phyloP scores from a whole-genome alignment of 768 basidiomycete species.

The Amanita jacksonii region DNA sequence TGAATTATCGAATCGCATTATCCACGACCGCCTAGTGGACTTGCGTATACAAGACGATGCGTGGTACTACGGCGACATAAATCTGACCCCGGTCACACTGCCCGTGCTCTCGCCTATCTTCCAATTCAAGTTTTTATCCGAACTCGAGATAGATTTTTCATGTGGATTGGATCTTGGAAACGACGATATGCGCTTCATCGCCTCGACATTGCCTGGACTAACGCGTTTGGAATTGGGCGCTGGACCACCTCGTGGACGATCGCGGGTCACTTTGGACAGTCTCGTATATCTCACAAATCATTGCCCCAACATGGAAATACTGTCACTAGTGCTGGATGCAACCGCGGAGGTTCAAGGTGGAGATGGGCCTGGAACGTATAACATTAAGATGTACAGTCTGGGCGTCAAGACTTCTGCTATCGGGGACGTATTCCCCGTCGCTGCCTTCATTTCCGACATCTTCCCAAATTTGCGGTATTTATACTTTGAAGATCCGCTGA shows the following conservation, averaged over 20 bases:
- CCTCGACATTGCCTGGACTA: neutral
- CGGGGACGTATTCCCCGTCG: neutral
- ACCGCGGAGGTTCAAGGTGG: neutral
- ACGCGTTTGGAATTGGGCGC: neutral
- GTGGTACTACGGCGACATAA: neutral
- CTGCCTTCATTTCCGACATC: constrained; percentile 3
- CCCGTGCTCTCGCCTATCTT: neutral
- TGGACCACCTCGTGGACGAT: neutral
- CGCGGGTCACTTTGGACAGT: neutral
- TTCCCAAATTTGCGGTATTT: constrained; percentile 1
- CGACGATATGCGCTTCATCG: neutral
- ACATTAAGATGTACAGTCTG: neutral
- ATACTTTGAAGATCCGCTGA: neutral
- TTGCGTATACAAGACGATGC: neutral
- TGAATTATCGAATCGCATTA: neutral
- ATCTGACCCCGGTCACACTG: neutral
- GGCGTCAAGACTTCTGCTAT: neutral
- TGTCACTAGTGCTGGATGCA: constrained; percentile 1
- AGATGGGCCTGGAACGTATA: neutral
- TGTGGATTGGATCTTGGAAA: neutral
- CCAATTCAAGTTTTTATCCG: neutral
- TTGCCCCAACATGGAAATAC: neutral
- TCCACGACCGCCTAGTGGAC: neutral
- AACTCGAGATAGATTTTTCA: neutral
- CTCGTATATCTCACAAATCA: neutral